These are phyloP conservation scores for Epithemia pelagica DNA, from an alignment of 108 stramenopile genomes.

Conservation along the genomic window DNA sequence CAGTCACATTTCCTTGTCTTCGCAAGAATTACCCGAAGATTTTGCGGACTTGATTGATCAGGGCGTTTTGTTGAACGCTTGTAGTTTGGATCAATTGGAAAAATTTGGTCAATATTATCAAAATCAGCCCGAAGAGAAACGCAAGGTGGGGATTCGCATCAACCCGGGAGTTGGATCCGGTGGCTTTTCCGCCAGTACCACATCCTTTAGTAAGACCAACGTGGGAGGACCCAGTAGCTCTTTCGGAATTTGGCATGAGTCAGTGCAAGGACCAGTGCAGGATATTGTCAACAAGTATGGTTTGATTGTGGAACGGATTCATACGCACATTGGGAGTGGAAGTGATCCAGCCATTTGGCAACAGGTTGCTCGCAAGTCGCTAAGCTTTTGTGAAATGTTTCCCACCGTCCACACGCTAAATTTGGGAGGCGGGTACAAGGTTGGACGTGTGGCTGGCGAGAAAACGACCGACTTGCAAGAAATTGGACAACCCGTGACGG, in stretches of 20 bases:
- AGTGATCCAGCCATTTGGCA: slow-evolving; percentile 97
- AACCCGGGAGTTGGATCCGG: slow-evolving; percentile 98
- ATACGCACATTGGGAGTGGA: slow-evolving; percentile 98
- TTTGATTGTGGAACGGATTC: slow-evolving; percentile 88
- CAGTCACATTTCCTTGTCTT: slow-evolving; percentile 83
- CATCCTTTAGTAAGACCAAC: slow-evolving; percentile 90
- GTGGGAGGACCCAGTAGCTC: slow-evolving; percentile 94
- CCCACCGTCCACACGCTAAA: slow-evolving; percentile 82
- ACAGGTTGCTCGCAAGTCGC: slow-evolving; percentile 77
- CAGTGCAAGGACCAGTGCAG: slow-evolving; percentile 78
- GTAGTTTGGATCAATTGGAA: slow-evolving; percentile 90
- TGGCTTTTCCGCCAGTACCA: slow-evolving; percentile 87
- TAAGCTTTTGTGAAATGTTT: slow-evolving; percentile 84
- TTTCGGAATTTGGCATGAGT: slow-evolving; percentile 93
- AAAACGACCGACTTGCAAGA: slow-evolving; percentile 88
- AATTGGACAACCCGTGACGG: slow-evolving; percentile 86
- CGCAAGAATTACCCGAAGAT: slow-evolving; percentile 91
- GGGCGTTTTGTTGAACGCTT: slow-evolving; percentile 84
- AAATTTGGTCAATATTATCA: slow-evolving; percentile 78
- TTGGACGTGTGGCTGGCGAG: slow-evolving; percentile 89
- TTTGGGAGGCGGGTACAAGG: slow-evolving; percentile 98
- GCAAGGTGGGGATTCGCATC: slow-evolving; percentile 87
- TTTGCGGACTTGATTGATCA: slow-evolving; percentile 75
- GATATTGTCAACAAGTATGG: slow-evolving; percentile 85
- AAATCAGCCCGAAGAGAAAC: slow-evolving; percentile 41